These are phyloP conservation scores for Penicillium malachiteum DNA, from an alignment of 495 filamentous ascomycete genomes.

Conservation along the genomic window DNA sequence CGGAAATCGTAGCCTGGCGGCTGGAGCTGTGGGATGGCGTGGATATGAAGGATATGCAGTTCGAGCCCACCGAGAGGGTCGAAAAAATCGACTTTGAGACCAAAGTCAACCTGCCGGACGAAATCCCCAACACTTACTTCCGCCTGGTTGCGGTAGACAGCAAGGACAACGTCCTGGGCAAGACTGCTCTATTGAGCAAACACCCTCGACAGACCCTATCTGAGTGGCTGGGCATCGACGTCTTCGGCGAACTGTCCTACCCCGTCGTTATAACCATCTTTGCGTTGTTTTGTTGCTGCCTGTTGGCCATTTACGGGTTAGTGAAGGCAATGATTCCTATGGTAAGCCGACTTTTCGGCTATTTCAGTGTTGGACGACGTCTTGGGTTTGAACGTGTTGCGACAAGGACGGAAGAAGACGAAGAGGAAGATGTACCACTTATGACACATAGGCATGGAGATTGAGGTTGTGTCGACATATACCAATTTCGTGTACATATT, in stretches of 20 bases:
- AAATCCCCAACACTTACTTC: neutral
- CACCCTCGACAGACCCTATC: neutral
- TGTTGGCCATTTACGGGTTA: neutral
- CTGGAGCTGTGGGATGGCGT: constrained; percentile 15
- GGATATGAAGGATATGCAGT: neutral
- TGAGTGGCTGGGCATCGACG: neutral
- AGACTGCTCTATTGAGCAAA: neutral
- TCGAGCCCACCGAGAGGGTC: neutral
- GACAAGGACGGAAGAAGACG: neutral
- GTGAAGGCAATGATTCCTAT: neutral
- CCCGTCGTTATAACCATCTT: neutral
- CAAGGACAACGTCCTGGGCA: neutral
- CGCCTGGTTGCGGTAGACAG: neutral
- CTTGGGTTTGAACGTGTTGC: neutral
- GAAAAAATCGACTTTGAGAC: neutral
- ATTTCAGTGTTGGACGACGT: neutral
- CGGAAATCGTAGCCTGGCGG: constrained; percentile 39
- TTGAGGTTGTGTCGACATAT: neutral
- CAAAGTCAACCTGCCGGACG: neutral
- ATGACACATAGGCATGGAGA: neutral
- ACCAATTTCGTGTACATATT: neutral
- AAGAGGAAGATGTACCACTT: neutral
- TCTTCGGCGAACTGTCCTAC: neutral
- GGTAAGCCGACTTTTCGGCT: neutral
- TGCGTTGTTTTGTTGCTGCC: neutral